These are phyloP conservation scores for Metschnikowia lachancei DNA, from an alignment of 805 yeast genomes.

Conservation along the genomic window DNA sequence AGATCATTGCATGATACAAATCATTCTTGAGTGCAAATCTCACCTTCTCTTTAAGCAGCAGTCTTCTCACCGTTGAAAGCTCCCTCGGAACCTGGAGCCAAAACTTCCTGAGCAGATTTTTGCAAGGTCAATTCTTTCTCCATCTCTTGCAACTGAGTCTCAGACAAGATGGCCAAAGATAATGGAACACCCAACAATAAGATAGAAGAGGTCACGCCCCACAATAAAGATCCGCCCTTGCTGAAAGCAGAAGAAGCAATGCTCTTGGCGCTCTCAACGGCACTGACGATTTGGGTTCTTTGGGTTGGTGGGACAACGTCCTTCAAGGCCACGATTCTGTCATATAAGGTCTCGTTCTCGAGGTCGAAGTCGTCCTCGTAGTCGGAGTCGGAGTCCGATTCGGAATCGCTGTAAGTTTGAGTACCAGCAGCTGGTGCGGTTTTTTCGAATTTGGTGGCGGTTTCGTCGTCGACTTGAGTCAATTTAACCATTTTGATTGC, in stretches of 20 bases:
- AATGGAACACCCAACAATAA: slow-evolving; percentile 90
- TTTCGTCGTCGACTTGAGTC: slow-evolving; percentile 66
- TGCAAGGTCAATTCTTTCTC: slow-evolving; percentile 87
- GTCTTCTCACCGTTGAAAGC: slow-evolving; percentile 37
- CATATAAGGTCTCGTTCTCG: slow-evolving; percentile 78
- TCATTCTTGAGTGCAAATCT: slow-evolving; percentile 5
- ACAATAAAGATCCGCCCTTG: slow-evolving; percentile 72
- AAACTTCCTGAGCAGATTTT: slow-evolving; percentile 70
- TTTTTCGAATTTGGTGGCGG: slow-evolving; percentile 37
- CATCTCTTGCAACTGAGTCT: slow-evolving; percentile 90
- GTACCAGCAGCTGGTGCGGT: slow-evolving; percentile 28
- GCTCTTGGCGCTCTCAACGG: slow-evolving; percentile 27
- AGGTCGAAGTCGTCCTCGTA: slow-evolving; percentile 68
- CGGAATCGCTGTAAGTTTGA: slow-evolving; percentile 37
- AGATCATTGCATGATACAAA: slow-evolving; percentile 11
- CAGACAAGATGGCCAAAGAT: slow-evolving; percentile 83
- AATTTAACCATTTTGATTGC: slow-evolving; percentile 62
- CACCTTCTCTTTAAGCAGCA: slow-evolving; percentile 18
- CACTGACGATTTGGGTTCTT: slow-evolving; percentile 49
- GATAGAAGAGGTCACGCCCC: slow-evolving; percentile 83
- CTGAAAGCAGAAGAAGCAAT: slow-evolving; percentile 44
- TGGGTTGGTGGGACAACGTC: slow-evolving; percentile 89
- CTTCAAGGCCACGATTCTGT: slow-evolving; percentile 86
- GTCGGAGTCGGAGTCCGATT: slow-evolving; percentile 50
- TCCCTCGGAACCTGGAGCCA: slow-evolving; percentile 64